Conservation (phyloP, 2,329 filamentous ascomycete genomes). For the Chrysosporium queenslandicum region DNA sequence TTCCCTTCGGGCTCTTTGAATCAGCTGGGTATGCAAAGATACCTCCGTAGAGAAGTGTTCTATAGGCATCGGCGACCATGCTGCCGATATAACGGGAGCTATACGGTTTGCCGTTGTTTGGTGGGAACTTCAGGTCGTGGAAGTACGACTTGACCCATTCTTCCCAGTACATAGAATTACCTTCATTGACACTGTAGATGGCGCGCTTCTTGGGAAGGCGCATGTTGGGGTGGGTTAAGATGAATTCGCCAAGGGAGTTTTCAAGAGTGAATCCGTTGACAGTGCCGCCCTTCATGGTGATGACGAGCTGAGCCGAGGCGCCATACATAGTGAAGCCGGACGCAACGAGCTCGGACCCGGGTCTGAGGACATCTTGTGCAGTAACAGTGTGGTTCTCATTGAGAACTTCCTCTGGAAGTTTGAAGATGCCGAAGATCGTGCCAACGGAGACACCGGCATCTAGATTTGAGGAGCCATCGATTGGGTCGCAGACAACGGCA, state of each 20-base stretch:
- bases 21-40: slow-evolving; percentile 97
- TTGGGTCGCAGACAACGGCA: slow-evolving; percentile 92
- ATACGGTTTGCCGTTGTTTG: slow-evolving; percentile 69
- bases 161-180: slow-evolving; percentile 94
- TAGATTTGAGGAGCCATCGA: slow-evolving; percentile 94
- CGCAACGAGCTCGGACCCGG: slow-evolving; percentile 83
- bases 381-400: slow-evolving; percentile 47
- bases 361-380: slow-evolving; percentile 66
- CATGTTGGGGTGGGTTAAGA: slow-evolving; percentile 95
- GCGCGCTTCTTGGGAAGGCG: slow-evolving; percentile 63
- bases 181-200: slow-evolving; percentile 98
- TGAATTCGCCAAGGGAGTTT: slow-evolving; percentile 94
- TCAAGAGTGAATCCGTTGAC: slow-evolving; percentile 99
- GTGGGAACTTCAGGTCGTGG: slow-evolving; percentile 72
- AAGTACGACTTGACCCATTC: slow-evolving; percentile 81
- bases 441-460: slow-evolving; percentile 96
- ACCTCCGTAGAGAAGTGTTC: slow-evolving; percentile 87
- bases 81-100: slow-evolving; percentile 89
- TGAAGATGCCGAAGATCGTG: slow-evolving; percentile 93
- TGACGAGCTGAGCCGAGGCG: slow-evolving; percentile 87
- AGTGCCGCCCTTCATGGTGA: slow-evolving; percentile 84
- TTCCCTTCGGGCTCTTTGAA: slow-evolving; percentile 97
- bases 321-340: slow-evolving; percentile 99
- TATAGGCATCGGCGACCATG: slow-evolving; percentile 98
- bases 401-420: slow-evolving; percentile 59